Percentiles rank a stretch among this genome's conserved stretches.
Evolutionary conservation across 2,329 filamentous ascomycete species (phyloP).

Genomic region (Lasiodiplodia hormozganensis): DNA sequence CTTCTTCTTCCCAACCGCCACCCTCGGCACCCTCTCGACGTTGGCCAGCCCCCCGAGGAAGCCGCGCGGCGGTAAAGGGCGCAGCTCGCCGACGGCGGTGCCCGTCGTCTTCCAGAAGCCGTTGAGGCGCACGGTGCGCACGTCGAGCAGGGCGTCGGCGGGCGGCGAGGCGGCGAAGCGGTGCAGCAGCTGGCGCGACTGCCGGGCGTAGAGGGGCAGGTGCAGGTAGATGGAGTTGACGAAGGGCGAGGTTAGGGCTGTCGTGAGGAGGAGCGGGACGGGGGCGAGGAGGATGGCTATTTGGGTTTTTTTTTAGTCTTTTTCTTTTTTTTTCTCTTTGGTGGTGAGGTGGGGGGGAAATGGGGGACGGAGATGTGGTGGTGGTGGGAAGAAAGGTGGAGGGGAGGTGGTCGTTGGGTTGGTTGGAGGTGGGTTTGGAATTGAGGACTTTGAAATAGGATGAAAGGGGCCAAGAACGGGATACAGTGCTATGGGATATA

Average conservation of each 20-base stretch:
- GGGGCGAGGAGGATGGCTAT: constrained; percentile 39
- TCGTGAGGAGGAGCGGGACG: constrained; percentile 42
- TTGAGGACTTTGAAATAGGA: background rate
- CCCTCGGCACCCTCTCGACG: constrained; percentile 16
- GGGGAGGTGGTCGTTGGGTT: background rate
- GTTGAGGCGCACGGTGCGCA: constrained; percentile 45
- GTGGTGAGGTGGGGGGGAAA: too few species aligned
- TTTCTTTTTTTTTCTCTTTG: background rate
- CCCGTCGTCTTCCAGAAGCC: constrained; percentile 41
- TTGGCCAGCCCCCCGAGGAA: background rate
- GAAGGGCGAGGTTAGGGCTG: constrained; percentile 47
- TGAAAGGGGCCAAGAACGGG: background rate
- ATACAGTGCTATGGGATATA: too few species aligned
- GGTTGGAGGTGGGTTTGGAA: background rate
- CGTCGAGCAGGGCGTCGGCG: constrained; percentile 40
- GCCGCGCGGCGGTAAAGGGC: constrained; percentile 19
- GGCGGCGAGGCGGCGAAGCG: constrained; percentile 37
- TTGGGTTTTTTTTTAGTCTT: background rate
- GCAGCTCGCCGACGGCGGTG: constrained; percentile 41
- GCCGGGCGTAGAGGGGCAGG: constrained; percentile 40
- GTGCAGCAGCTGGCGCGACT: constrained; percentile 37
- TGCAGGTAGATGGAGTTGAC: constrained; percentile 42
- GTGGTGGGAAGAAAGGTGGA: too few species aligned
- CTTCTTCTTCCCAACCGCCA: background rate
- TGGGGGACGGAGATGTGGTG: too few species aligned